Percentiles rank a stretch among this genome's conserved stretches.
Evolutionary conservation across 805 yeast species (phyloP).

Genomic region (Saturnispora sanitii): DNA sequence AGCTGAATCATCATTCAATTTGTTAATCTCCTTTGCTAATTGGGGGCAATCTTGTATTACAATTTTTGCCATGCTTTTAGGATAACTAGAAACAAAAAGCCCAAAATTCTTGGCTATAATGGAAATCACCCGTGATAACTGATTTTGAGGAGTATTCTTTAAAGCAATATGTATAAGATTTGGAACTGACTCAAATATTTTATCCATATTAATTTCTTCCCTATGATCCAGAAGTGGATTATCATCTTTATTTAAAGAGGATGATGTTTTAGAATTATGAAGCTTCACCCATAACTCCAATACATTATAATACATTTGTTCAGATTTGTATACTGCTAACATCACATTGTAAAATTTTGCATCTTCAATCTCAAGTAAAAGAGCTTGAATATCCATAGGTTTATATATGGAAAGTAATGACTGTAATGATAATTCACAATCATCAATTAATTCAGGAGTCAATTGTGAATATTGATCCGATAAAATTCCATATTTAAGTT

Average conservation of each 20-base stretch:
- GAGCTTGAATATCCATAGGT: conserved; percentile 41
- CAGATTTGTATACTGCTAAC: conserved; percentile 44
- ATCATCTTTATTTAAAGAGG: not conserved
- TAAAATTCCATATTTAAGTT: not conserved
- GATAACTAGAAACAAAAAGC: conserved; percentile 24
- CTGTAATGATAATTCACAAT: conserved; percentile 66
- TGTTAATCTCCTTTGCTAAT: conserved; percentile 31
- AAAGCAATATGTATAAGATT: conserved; percentile 21
- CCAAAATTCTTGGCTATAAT: conserved; percentile 25
- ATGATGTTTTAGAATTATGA: conserved; percentile 9
- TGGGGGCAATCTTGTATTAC: conserved; percentile 30
- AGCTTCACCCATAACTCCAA: conserved; percentile 42
- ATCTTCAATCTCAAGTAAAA: conserved; percentile 42
- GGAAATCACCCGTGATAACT: conserved; percentile 20
- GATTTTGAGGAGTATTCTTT: conserved; percentile 9
- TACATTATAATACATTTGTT: conserved; percentile 42
- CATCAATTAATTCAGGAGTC: conserved; percentile 27
- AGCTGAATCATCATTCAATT: conserved; percentile 19
- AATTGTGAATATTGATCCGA: conserved; percentile 15
- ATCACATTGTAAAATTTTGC: conserved; percentile 53
- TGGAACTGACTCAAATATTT: conserved; percentile 25
- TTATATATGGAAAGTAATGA: conserved; percentile 58
- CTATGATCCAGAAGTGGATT: conserved; percentile 3
- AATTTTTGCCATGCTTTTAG: conserved; percentile 28
- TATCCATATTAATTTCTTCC: conserved; percentile 9